phyloP scores from a whole-genome alignment of 139 green algal genomes.

The Tetradesmus obliquus region DNA sequence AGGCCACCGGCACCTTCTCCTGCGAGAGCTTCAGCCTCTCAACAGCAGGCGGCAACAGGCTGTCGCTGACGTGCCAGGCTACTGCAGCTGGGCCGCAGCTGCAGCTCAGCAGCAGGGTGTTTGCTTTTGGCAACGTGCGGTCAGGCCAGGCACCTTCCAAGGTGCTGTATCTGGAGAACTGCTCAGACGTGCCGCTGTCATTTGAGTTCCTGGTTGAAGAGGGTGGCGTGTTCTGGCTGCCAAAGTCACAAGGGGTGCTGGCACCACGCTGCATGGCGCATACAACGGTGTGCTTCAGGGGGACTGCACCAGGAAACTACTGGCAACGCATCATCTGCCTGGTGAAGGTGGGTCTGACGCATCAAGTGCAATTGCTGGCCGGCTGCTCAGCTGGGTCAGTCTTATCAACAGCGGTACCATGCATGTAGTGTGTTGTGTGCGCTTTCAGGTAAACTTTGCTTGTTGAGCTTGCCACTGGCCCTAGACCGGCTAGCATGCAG shows the following conservation, averaged over 20 bases:
- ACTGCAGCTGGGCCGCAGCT: constrained; percentile 60
- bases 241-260: constrained; percentile 55
- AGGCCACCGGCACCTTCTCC: constrained; percentile 64
- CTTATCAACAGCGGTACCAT: too few species aligned
- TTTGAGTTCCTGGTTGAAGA: constrained; percentile 69
- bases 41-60: constrained; percentile 69
- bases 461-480: background rate
- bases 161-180: constrained; percentile 76
- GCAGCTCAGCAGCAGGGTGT: constrained; percentile 45
- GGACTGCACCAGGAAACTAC: constrained; percentile 64
- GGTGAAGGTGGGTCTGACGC: constrained; percentile 52
- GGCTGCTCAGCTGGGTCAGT: too few species aligned
- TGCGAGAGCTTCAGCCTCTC: constrained; percentile 65
- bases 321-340: constrained; percentile 69
- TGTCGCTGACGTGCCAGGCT: constrained; percentile 59
- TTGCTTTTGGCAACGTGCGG: constrained; percentile 75
- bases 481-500: background rate
- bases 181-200: constrained; percentile 54
- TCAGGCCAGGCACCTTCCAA: constrained; percentile 43
- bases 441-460: background rate
- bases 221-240: constrained; percentile 65
- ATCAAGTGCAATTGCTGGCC: background rate
- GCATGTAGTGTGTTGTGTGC: too few species aligned
- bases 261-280: constrained; percentile 52
- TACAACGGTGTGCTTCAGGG: constrained; percentile 69